Percentiles rank a stretch among this genome's conserved stretches.
phyloP scores from a whole-genome alignment of 441 rosid species.

The Populus hybrid region DNA sequence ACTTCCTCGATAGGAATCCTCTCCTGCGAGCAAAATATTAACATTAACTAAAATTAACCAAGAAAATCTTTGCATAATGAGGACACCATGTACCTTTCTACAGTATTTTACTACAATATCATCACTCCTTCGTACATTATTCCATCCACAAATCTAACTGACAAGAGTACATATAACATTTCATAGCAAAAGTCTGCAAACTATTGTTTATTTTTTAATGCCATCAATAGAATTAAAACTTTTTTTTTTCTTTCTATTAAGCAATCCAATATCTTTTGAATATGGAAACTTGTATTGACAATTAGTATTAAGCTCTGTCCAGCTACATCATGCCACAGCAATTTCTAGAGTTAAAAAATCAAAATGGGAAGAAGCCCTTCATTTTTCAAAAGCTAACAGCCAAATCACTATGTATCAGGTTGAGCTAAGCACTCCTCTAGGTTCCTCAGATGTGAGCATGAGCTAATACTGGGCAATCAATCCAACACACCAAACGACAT shows the following conservation, averaged over 20 bases:
- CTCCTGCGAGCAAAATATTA: slow-evolving; percentile 41
- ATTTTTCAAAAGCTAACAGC: not conserved
- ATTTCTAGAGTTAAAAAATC: not conserved
- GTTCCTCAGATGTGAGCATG: not conserved
- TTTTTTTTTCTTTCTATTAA: not conserved
- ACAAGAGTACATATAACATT: not conserved
- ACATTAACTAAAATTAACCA: not conserved
- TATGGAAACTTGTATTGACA: not conserved
- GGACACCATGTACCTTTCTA: not conserved
- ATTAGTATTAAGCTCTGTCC: not conserved
- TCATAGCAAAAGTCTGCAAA: not conserved
- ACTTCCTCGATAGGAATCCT: slow-evolving; percentile 85
- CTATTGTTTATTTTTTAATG: not conserved
- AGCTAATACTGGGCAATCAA: not conserved
- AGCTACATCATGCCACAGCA: not conserved
- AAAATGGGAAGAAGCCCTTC: not conserved
- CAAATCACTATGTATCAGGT: not conserved
- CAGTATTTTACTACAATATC: not conserved
- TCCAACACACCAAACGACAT: not conserved
- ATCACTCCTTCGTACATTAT: not conserved
- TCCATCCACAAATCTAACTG: not conserved
- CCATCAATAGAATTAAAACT: not conserved
- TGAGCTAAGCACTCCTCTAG: not conserved
- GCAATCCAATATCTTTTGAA: not conserved
- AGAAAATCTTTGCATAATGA: not conserved